Base-by-base conservation (phyloP, 2,329 filamentous ascomycete genomes). In the Hypoxylon sp. region DNA sequence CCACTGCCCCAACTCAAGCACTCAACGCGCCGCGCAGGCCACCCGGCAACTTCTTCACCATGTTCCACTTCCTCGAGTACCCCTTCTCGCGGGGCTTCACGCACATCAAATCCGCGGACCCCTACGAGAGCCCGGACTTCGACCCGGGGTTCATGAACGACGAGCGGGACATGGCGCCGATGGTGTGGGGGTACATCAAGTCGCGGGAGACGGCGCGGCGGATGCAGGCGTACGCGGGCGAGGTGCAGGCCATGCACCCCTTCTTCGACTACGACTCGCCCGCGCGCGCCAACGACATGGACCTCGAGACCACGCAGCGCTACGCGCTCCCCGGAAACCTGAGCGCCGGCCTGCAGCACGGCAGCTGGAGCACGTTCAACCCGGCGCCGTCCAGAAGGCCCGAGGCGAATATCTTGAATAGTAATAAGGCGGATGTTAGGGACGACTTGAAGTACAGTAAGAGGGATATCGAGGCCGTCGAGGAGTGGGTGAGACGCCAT, bases 141-240 rank as follows among this genome's bases (percentile, higher is more conserved):
- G 91, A 94, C 74, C 86, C 89, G 1, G 90, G 91, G 20, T 94
- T 93, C 81, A 93, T 94, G 91, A 94, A 92, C 71, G 91, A 94
- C 78, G 89, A 92, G 78, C 84, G 91, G 22, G 91, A 94, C 72
- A 93, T 94, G 91, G 90, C 88, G 0, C 90, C 91, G 7, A 92
- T 91, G 88, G 90, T 94, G 5, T 93, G 91, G 91, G 89, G 89
- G 3, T 93, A 93, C 78, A 91, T 93, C 81, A 93, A 93, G 79
- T 91, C 89, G 1, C 89, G 91, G 59, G 91, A 93, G 82, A 93
- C 90, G 3, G 91, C 91, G 1, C 85, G 91, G 3, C 87, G 90
- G 67, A 93, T 93, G 91, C 85, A 89, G 24, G 87, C 90, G 0
- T 93, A 92, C 68, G 90, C 90, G 1, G 91, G 91, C 63, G 91